Percentiles rank a stretch among this genome's conserved stretches.
phyloP scores from a whole-genome alignment of 1,284 basidiomycete genomes.

The Ceratorhiza oryzae-sativae region DNA sequence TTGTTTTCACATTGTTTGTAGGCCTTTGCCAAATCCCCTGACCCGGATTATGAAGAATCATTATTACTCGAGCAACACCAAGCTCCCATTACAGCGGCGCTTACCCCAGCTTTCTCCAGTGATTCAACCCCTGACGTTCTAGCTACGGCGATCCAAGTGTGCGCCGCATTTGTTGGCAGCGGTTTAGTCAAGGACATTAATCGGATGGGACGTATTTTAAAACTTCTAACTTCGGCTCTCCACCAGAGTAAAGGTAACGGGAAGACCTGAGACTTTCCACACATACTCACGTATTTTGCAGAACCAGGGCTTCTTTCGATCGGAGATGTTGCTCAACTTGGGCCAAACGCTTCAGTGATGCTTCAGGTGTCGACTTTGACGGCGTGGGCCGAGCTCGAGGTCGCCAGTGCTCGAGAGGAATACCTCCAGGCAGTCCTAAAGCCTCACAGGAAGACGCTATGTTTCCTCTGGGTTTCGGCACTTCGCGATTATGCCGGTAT shows the following conservation, averaged over 20 bases:
- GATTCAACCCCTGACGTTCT: conserved; percentile 97
- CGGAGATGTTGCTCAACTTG: conserved; percentile 86
- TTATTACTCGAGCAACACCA: conserved; percentile 97
- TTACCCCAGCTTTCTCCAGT: conserved; percentile 95
- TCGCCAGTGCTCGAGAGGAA: conserved; percentile 74
- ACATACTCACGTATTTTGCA: conserved; percentile 50
- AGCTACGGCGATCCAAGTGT: conserved; percentile 90
- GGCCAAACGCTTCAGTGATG: conserved; percentile 95
- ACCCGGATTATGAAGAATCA: conserved; percentile 91
- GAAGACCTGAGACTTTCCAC: too few species aligned
- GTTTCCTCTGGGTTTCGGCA: conserved; percentile 87
- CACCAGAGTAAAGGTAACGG: conserved; percentile 89
- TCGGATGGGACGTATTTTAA: conserved; percentile 94
- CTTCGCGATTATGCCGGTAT: conserved; percentile 93
- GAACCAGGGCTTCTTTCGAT: conserved; percentile 84
- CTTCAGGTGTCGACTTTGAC: conserved; percentile 91
- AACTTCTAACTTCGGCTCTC: conserved; percentile 85
- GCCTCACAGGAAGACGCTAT: conserved; percentile 78
- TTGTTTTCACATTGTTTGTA: conserved; percentile 49
- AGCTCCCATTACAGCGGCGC: conserved; percentile 95
- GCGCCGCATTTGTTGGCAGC: conserved; percentile 93
- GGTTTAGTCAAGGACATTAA: conserved; percentile 92
- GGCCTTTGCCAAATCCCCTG: conserved; percentile 86
- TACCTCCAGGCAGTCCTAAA: conserved; percentile 86
- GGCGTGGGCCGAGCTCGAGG: conserved; percentile 94